Evolutionary conservation across 176 grass and related monocot genomes (phyloP).

Genomic region (Paspalum vaginatum): DNA sequence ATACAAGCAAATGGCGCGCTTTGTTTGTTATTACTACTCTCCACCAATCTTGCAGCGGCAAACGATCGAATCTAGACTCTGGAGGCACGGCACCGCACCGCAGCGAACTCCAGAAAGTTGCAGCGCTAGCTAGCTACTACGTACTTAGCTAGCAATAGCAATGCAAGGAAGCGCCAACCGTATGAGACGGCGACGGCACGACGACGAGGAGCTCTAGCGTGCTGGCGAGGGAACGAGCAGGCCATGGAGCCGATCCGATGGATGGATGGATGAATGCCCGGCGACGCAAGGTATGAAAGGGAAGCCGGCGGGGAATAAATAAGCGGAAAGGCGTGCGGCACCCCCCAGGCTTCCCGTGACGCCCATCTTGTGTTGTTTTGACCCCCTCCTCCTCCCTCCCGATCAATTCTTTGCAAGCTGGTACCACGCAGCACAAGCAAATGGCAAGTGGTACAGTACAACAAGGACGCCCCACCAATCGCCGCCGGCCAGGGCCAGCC

Average conservation of each 20-base stretch:
- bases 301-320: constrained; percentile 51
- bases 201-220: constrained; percentile 36
- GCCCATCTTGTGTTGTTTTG: constrained; percentile 43
- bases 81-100: neutral
- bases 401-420: constrained; percentile 37
- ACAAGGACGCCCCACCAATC: constrained; percentile 35
- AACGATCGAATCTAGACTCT: neutral
- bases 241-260: neutral
- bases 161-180: constrained; percentile 35
- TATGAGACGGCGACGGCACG: constrained; percentile 43
- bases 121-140: constrained; percentile 6
- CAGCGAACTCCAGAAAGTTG: neutral
- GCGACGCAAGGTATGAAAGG: constrained; percentile 42
- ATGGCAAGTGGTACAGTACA: no score
- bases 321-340: constrained; percentile 39
- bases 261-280: constrained; percentile 48
- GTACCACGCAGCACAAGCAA: no score
- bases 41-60: no score
- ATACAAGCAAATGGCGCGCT: no score
- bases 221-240: constrained; percentile 56
- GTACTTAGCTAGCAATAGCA: no score
- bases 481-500: constrained; percentile 43
- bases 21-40: no score
- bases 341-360: constrained; percentile 61
- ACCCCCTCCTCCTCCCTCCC: neutral